Evolutionary conservation across 1,284 basidiomycete species (phyloP).

Genomic region (Malassezia yamatoensis): DNA sequence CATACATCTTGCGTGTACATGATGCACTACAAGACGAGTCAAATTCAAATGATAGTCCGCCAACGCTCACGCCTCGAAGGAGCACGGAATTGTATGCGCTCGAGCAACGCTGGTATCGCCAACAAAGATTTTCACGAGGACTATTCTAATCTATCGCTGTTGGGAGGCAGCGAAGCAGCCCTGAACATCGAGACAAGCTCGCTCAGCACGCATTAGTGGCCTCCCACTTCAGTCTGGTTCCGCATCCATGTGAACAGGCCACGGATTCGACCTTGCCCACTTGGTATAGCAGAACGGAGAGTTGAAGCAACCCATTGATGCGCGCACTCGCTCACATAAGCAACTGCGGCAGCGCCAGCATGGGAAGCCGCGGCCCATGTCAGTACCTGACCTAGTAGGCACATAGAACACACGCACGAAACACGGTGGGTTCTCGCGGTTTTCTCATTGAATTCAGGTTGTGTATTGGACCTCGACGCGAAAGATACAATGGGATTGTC

Average conservation of each 20-base stretch:
- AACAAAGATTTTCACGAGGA: background rate
- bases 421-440: background rate
- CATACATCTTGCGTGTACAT: background rate
- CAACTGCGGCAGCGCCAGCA: slow-evolving; percentile 19
- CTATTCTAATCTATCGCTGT: slow-evolving; percentile 6
- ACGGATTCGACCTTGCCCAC: slow-evolving; percentile 9
- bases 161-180: slow-evolving; percentile 19
- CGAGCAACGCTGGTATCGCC: slow-evolving; percentile 10
- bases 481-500: slow-evolving; percentile 39
- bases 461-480: slow-evolving; percentile 3
- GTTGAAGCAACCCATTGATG: background rate
- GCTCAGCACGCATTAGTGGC: slow-evolving; percentile 19
- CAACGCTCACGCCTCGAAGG: background rate
- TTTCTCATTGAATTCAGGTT: slow-evolving; percentile 12
- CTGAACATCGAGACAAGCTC: slow-evolving; percentile 2
- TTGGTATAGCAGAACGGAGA: slow-evolving; percentile 18
- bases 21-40: background rate
- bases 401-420: background rate
- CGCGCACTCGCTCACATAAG: slow-evolving; percentile 10
- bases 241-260: slow-evolving; percentile 18
- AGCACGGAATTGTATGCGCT: background rate
- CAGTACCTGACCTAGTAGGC: slow-evolving; percentile 5
- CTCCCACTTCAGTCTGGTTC: slow-evolving; percentile 12
- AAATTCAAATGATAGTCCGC: background rate
- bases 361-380: slow-evolving; percentile 1